phyloP scores from a whole-genome alignment of 352 stramenopile genomes.

The Aphanomyces stellatus region DNA sequence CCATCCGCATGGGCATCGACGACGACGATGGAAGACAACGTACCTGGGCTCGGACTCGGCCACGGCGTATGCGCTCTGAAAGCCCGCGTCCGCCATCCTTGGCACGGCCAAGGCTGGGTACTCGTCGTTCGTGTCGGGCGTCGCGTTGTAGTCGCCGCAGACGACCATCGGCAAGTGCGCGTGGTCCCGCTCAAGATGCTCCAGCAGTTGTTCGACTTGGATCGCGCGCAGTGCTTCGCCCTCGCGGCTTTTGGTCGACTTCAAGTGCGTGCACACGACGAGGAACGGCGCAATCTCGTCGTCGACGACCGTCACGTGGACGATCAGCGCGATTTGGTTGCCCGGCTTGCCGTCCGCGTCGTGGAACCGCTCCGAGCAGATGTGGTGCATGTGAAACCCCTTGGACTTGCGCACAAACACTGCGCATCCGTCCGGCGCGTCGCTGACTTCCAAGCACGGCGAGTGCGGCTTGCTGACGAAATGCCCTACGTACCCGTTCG shows the following conservation, averaged over 20 bases:
- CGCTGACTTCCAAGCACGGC: conserved; percentile 8
- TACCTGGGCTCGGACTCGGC: background rate
- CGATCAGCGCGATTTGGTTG: background rate
- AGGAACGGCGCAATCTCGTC: background rate
- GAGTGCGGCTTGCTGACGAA: conserved; percentile 21
- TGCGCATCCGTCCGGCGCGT: conserved; percentile 20
- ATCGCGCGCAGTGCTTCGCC: background rate
- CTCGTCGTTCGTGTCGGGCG: background rate
- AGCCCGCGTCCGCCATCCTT: background rate
- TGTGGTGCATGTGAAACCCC: background rate
- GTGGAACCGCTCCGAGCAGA: background rate
- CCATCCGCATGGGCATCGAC: background rate
- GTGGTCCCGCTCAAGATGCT: background rate
- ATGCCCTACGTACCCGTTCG: conserved; percentile 14
- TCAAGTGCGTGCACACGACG: background rate
- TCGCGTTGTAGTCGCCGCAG: background rate
- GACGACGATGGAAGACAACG: background rate
- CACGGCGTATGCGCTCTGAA: background rate
- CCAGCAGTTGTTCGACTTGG: background rate
- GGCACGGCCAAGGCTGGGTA: background rate
- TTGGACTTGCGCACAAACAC: conserved; percentile 11
- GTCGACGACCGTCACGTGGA: background rate
- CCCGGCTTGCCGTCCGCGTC: background rate
- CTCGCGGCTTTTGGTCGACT: background rate
- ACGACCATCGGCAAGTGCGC: background rate